phyloP scores from a whole-genome alignment of 441 rosid species.

The Sinapis alba region DNA sequence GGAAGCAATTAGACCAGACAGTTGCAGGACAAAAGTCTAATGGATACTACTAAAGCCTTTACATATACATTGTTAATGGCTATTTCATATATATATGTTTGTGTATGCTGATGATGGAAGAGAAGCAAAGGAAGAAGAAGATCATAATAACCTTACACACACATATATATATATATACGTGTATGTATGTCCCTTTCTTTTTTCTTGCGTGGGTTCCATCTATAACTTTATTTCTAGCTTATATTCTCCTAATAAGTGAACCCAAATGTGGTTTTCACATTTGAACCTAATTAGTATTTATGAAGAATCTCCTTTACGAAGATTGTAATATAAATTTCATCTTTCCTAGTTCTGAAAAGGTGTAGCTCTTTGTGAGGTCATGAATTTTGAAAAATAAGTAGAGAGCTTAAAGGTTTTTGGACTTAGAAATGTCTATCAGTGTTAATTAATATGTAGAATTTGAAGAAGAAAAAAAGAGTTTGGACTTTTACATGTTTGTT shows the following conservation, averaged over 20 bases:
- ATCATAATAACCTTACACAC: constrained; percentile 14
- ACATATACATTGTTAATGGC: constrained; percentile 20
- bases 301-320: constrained; percentile 28
- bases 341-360: constrained; percentile 34
- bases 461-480: neutral
- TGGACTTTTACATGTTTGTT: neutral
- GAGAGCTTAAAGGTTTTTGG: neutral
- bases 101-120: constrained; percentile 27
- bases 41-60: constrained; percentile 60
- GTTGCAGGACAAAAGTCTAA: constrained; percentile 62
- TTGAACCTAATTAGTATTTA: constrained; percentile 24
- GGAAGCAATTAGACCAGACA: constrained; percentile 59
- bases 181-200: constrained; percentile 23
- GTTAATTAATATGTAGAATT: neutral
- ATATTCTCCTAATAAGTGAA: constrained; percentile 38
- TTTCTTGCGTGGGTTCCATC: constrained; percentile 28
- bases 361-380: constrained; percentile 34
- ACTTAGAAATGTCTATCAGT: neutral
- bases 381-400: constrained; percentile 1
- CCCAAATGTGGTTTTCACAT: constrained; percentile 22
- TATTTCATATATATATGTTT: constrained; percentile 12
- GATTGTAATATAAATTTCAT: constrained; percentile 30
- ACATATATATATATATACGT: constrained; percentile 8
- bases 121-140: constrained; percentile 33
- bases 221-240: constrained; percentile 31